Base-by-base conservation (phyloP, 2,329 filamentous ascomycete genomes). In the Alternaria triticimaculans region DNA sequence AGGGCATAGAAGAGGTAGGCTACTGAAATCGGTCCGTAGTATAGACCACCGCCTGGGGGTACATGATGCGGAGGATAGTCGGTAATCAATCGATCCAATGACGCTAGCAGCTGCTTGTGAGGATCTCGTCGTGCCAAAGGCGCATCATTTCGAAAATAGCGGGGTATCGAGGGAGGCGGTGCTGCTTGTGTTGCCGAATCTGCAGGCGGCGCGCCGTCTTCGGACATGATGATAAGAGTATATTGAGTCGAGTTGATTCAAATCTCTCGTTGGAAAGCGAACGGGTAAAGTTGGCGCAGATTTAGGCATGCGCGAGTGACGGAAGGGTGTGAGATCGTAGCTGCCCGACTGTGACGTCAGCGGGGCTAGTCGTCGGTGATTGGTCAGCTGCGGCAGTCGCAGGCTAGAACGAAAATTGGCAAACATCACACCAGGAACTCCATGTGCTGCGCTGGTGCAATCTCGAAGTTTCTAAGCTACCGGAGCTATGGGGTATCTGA, bases 1-100 rank as follows among this genome's bases (percentile, higher is more conserved):
- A 86, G 81, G 20, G 83, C 78, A 65, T 84, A 82, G 74, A 86
- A 84, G 30, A 83, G 78, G 68, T 83, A 85, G 26, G 84, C 83
- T 45, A 86, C 80, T 51, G 80, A 82, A 49, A 84, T 82, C 9
- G 84, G 83, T 15, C 84, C 84, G 73, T 84, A 82, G 76, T 84
- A 85, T 26, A 86, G 78, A 21, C 84, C 84, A 43, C 84, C 84
- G 49, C 81, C 80, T 10, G 83, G 82, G 28, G 78, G 77, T 50
- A 85, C 72, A 46, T 78, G 76, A 48, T 83, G 80, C 20, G 84
- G 84, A 48, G 84, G 84, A 67, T 84, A 74, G 11, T 84, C 78
- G 53, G 77, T 83, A 48, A 85, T 80, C 43, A 86, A 79, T 62
- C 84, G 83, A 30, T 80, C 81, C 55, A 86, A 77, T 15, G 83